Percentiles rank a stretch among this genome's conserved stretches.
phyloP scores from a whole-genome alignment of 2,329 filamentous ascomycete species.

The Verticillium alfalfae region DNA sequence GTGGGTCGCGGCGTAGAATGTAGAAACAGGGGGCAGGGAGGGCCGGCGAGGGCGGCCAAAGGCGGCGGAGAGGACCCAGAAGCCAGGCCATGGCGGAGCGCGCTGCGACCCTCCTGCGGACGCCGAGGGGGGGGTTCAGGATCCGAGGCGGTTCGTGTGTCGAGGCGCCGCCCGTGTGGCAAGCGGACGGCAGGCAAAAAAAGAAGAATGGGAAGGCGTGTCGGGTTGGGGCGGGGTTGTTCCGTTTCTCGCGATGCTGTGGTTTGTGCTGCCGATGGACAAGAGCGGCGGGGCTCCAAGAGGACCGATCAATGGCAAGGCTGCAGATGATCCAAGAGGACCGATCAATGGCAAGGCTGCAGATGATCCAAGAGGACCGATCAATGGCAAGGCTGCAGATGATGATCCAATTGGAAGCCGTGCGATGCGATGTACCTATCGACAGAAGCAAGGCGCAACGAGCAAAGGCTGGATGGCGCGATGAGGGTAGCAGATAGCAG shows the following conservation, averaged over 20 bases:
- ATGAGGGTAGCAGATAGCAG: neutral
- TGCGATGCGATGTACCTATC: neutral
- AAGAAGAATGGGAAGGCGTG: neutral
- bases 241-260: neutral
- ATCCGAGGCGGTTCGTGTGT: too few species aligned
- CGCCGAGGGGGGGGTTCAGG: neutral
- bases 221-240: neutral
- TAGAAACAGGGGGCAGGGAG: constrained; percentile 46
- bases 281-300: neutral
- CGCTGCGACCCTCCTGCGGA: neutral
- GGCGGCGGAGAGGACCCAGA: constrained; percentile 1
- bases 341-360: too few species aligned
- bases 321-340: too few species aligned
- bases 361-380: too few species aligned
- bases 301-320: too few species aligned
- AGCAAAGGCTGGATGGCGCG: constrained; percentile 1
- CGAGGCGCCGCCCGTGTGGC: neutral
- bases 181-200: neutral
- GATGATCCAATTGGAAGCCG: neutral
- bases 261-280: neutral
- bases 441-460: neutral
- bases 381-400: too few species aligned
- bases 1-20: constrained; percentile 42
- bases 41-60: constrained; percentile 20
- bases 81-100: neutral